These are phyloP conservation scores for Mycena latifolia DNA, from an alignment of 768 basidiomycete genomes.

Conservation along the genomic window DNA sequence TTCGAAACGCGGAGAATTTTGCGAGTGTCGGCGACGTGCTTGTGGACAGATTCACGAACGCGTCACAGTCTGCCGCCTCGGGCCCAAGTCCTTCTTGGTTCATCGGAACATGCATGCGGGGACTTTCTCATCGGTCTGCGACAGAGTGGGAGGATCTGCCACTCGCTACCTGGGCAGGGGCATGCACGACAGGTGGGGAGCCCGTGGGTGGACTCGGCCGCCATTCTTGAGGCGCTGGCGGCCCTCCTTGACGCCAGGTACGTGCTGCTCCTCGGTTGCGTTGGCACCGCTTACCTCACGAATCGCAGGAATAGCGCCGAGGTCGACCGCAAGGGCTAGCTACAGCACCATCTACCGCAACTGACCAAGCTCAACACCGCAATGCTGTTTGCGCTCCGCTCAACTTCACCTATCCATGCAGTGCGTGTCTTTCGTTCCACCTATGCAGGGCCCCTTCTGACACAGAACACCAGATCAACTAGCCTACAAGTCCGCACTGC, in stretches of 20 bases:
- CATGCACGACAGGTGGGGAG: constrained; percentile 49
- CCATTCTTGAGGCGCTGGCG: constrained; percentile 68
- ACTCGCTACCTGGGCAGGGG: constrained; percentile 60
- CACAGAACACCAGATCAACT: too few species aligned
- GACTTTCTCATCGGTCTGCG: constrained; percentile 57
- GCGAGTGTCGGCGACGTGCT: constrained; percentile 66
- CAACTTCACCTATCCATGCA: too few species aligned
- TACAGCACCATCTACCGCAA: too few species aligned
- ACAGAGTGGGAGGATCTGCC: constrained; percentile 66
- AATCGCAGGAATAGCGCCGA: constrained; percentile 36
- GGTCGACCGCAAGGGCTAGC: too few species aligned
- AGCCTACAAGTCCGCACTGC: constrained; percentile 51
- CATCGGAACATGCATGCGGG: constrained; percentile 66
- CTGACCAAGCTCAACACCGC: too few species aligned
- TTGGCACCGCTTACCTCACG: constrained; percentile 21
- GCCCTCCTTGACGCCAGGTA: constrained; percentile 62
- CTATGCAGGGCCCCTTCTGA: too few species aligned
- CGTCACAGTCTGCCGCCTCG: constrained; percentile 36
- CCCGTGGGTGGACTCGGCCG: constrained; percentile 70
- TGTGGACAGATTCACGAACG: constrained; percentile 53
- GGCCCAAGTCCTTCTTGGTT: constrained; percentile 64
- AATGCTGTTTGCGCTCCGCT: too few species aligned
- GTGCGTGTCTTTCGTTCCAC: too few species aligned
- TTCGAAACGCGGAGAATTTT: constrained; percentile 77
- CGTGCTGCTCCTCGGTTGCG: constrained; percentile 8